Evolutionary conservation across 164 flowering plant genomes (phyloP), one percentile per base, ranked within the genome.

Genomic region (Nelumbo lutea): DNA sequence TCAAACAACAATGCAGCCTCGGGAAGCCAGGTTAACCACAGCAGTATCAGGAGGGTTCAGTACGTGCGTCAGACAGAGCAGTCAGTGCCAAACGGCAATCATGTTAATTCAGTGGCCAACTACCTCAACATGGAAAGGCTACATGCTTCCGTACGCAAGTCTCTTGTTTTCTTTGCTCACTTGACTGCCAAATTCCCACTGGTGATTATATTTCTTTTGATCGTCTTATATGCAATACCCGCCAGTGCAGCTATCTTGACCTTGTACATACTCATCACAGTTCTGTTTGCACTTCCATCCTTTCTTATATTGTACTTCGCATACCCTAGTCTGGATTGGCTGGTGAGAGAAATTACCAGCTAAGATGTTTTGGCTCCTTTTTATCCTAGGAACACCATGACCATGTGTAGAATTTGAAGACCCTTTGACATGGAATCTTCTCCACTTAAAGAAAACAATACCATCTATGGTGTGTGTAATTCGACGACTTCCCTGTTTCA

Each of bases 241-340:
- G 89, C 90, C 72, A 83, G 97, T 77, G 93, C 90, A 43, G 91
- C 88, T 76, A 79, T 91, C 73, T 75, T 94, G 73, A 88, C 86
- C 62, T 66, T 94, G 80, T 91, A 91, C 83, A 73, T 88, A 13
- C 83, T 94, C 44, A 70, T 91, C 73, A 89, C 97, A 0, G 75
- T 91, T 73, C 76, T 91, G 55, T 88, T 94, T 70, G 98, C 97
- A n/a, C 57, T 94, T 46, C 98, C 98, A n/a, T 94, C 98, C 1
- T 84, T 88, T 68, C 91, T 94, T 71, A 74, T 94, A 40, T 72
- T 94, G 73, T 94, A 90, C 84, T 94, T 91, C 70, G 85, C 98
- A 27, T 94, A 91, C 70, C 98, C 98, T 55, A 83, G 88, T 76
- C 76, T 94, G 84, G 97, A 91, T 81, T 94, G 98, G 98, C 88